Base-by-base conservation (phyloP, 2,329 filamentous ascomycete genomes). In the Botryotinia calthae region DNA sequence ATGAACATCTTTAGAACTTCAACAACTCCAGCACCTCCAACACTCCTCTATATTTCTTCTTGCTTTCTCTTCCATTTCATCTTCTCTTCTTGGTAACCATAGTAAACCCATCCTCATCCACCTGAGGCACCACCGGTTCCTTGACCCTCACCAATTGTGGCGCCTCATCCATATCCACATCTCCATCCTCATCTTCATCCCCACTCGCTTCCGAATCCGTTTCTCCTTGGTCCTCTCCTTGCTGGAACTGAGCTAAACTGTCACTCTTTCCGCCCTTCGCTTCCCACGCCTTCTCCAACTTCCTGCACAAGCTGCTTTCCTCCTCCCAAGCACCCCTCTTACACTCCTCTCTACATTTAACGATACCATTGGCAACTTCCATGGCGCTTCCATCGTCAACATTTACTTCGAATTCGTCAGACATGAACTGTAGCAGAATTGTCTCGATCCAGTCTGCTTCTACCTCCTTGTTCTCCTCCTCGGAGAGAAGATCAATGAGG, bases 331-430 rank as follows among this genome's bases (percentile, higher is more conserved):
- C 86, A 84, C 78, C 92, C 92, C 75, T 87, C 86, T 73, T 86
- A 85, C 78, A 90, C 89, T 80, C 92, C 87, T 73, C 85, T 85
- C 78, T 90, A 86, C 75, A 95, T 83, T 70, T 86, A 85, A 81
- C 97, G 83, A 98, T 93, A 78, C 90, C 86, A 73, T 86, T 85
- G 16, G 94, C 94, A 10, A 97, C 88, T 72, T 91, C 88, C 70
- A 87, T 89, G 48, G 90, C 92, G 65, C 91, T 95, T 78, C 94
- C 95, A 82, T 99, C 96, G 79, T 98, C 96, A 42, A 98, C 89
- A 72, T 93, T 91, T 72, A 96, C 92, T 79, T 97, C 94, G 80
- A 98, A 99, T 83, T 99, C 96, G 84, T 98, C 96, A 75, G 92
- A 88, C 91, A 98, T 96, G 74, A 97, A 90, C 79, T 98, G 93